A percentile compares a stretch with the other conserved stretches of the same genome.
phyloP scores from a whole-genome alignment of 2,329 filamentous ascomycete species.

The Coniochaeta prunicola region DNA sequence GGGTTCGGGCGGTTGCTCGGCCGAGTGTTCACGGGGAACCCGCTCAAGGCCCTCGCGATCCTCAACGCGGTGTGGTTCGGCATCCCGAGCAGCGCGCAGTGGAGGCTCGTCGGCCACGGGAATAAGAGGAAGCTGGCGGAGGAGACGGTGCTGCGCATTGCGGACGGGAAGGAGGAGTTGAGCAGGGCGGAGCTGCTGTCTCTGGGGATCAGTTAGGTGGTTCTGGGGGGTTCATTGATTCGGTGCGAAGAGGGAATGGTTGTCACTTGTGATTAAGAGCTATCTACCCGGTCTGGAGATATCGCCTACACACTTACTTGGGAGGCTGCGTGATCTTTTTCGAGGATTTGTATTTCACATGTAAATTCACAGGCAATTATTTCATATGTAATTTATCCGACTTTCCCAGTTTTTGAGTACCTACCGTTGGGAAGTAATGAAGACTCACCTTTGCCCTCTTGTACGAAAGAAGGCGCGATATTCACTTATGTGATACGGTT shows the following conservation, averaged over 20 bases:
- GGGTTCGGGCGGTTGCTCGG: conserved; percentile 19
- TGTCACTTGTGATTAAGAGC: no score
- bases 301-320: no score
- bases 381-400: no score
- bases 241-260: not conserved
- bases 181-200: conserved; percentile 15
- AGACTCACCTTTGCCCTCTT: no score
- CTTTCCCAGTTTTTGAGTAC: no score
- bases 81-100: conserved; percentile 25
- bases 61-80: conserved; percentile 27
- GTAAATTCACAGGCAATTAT: no score
- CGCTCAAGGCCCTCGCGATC: conserved; percentile 17
- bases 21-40: conserved; percentile 18
- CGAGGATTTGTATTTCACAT: no score
- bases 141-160: conserved; percentile 23
- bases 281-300: no score
- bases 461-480: no score
- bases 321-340: no score
- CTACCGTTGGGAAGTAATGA: no score
- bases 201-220: not conserved
- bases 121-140: conserved; percentile 19
- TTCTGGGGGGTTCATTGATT: not conserved
- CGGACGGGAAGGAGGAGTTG: conserved; percentile 14
- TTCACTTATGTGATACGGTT: not conserved
- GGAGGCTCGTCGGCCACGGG: conserved; percentile 25